Conservation (phyloP, 2,329 filamentous ascomycete species). For the Aspergillus pseudoviridinutans region DNA sequence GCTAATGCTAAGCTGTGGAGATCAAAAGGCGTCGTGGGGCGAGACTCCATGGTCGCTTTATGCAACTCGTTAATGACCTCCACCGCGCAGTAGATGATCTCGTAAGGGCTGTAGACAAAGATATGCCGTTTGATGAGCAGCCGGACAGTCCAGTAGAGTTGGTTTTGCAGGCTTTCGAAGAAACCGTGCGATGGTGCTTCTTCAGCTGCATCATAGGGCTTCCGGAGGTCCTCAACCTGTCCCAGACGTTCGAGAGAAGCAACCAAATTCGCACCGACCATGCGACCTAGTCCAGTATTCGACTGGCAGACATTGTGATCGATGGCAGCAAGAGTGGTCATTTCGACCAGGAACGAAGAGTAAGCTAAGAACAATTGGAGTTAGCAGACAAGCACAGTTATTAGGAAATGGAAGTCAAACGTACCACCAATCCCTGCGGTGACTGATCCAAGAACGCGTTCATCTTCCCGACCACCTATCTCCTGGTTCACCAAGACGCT, state of each 20-base stretch:
- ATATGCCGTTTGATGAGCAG: conserved; percentile 42
- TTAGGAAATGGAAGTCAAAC: conserved; percentile 11
- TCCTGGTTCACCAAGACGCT: conserved; percentile 37
- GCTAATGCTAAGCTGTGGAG: conserved; percentile 39
- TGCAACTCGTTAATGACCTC: conserved; percentile 39
- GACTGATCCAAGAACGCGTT: conserved; percentile 33
- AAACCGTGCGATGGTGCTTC: conserved; percentile 23
- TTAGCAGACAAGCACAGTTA: conserved; percentile 1
- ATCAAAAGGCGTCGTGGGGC: conserved; percentile 37
- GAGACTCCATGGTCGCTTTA: conserved; percentile 28
- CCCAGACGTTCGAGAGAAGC: conserved; percentile 37
- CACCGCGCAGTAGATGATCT: conserved; percentile 39
- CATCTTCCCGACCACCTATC: conserved; percentile 37
- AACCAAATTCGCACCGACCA: conserved; percentile 34
- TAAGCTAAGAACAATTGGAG: conserved; percentile 23
- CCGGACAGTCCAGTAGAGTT: conserved; percentile 42
- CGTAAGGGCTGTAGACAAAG: conserved; percentile 39
- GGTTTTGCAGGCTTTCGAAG: conserved; percentile 36
- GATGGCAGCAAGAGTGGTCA: conserved; percentile 30
- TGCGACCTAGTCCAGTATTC: conserved; percentile 32
- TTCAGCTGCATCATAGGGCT: conserved; percentile 23
- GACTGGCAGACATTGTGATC: conserved; percentile 35
- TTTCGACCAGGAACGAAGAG: conserved; percentile 35
- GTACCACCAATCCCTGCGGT: conserved; percentile 37
- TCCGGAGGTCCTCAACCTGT: conserved; percentile 33